Conservation (phyloP, 345 rosid species). For the Litchi chinensis region DNA sequence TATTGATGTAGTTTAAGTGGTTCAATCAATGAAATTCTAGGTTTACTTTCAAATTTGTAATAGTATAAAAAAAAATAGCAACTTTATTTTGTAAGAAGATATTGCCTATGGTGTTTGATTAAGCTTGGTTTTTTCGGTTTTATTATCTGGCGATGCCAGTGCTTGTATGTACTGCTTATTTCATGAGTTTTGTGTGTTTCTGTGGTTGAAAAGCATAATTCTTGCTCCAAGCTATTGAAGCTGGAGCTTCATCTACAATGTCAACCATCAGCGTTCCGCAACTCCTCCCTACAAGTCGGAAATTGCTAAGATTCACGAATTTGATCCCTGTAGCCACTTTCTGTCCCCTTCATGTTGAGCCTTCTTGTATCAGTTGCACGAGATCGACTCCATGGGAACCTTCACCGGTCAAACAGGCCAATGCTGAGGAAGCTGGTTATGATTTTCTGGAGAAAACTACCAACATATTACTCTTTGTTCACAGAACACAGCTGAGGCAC, state of each 20-base stretch:
- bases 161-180: not conserved
- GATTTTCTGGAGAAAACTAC: constrained; percentile 47
- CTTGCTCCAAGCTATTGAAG: constrained; percentile 18
- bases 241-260: constrained; percentile 38
- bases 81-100: no score
- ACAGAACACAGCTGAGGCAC: constrained; percentile 41
- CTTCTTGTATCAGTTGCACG: constrained; percentile 45
- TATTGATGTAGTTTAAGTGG: not conserved
- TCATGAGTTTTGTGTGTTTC: constrained; percentile 4
- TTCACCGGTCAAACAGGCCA: constrained; percentile 47
- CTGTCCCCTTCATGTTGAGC: constrained; percentile 22
- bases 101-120: not conserved
- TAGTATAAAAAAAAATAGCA: no score
- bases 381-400: constrained; percentile 70
- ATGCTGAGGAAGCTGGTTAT: constrained; percentile 44
- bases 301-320: constrained; percentile 29
- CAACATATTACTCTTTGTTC: constrained; percentile 55
- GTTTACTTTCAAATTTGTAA: no score
- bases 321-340: constrained; percentile 14
- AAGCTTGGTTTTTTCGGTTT: not conserved
- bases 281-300: constrained; percentile 35
- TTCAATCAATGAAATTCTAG: no score
- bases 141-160: not conserved
- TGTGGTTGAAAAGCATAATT: constrained; percentile 15
- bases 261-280: constrained; percentile 26